A percentile compares a stretch with the other conserved stretches of the same genome.
Evolutionary conservation across 257 asterid species (phyloP).

Genomic region (Paraleonurus japonicus): DNA sequence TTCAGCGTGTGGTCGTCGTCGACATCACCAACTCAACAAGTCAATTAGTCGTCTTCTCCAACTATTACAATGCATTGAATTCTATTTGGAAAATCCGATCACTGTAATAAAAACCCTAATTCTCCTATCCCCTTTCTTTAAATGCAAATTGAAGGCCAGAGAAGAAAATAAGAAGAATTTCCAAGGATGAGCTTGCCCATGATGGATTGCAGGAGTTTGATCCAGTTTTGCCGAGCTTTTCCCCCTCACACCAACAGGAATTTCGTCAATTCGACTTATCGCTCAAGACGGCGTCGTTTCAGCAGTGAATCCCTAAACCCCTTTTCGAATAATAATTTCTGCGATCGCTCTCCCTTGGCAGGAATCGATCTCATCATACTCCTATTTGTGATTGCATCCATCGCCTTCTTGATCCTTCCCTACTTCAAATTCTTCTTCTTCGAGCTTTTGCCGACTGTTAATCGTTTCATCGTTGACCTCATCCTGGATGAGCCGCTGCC

Average conservation of each 20-base stretch:
- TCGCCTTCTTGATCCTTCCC: slow-evolving; percentile 42
- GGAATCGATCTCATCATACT: slow-evolving; percentile 50
- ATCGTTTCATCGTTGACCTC: slow-evolving; percentile 32
- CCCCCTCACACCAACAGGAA: slow-evolving; percentile 37
- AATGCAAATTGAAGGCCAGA: not conserved
- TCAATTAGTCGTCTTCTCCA: slow-evolving; percentile 27
- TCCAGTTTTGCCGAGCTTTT: slow-evolving; percentile 54
- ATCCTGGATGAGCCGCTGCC: slow-evolving; percentile 46
- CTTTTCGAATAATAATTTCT: slow-evolving; percentile 30
- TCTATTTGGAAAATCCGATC: not conserved
- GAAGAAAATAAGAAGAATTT: not conserved
- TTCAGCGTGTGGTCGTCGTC: not conserved
- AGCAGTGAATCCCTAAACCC: slow-evolving; percentile 34
- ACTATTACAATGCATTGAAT: not conserved
- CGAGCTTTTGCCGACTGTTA: slow-evolving; percentile 28
- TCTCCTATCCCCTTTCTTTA: not conserved
- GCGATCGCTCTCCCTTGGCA: slow-evolving; percentile 47
- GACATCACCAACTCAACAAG: slow-evolving; percentile 19
- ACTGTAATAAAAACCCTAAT: not conserved
- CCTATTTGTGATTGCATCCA: slow-evolving; percentile 35
- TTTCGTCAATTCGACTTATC: slow-evolving; percentile 23
- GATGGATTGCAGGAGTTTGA: slow-evolving; percentile 61
- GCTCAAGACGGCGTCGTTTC: slow-evolving; percentile 32
- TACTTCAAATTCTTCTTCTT: slow-evolving; percentile 35
- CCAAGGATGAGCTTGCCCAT: slow-evolving; percentile 39